Evolutionary conservation across 2,329 filamentous ascomycete genomes (phyloP).

Genomic region (Penicillium sp.): DNA sequence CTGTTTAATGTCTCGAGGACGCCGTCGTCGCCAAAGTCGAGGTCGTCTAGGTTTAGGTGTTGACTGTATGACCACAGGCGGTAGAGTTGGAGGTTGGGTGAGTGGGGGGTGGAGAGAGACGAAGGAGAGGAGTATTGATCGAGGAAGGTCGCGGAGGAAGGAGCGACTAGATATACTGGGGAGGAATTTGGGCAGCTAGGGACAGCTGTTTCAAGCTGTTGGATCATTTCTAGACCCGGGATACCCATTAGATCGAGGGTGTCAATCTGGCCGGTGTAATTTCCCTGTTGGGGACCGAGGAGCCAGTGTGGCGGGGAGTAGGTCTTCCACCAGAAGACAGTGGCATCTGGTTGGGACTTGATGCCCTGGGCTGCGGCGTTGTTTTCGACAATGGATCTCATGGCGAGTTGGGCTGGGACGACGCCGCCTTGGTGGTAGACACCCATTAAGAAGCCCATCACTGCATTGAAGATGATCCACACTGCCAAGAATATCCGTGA

Average conservation of each 20-base stretch:
- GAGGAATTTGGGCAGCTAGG: conserved; percentile 32
- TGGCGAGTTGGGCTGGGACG: conserved; percentile 50
- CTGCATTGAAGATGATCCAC: conserved; percentile 53
- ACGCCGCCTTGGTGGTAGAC: conserved; percentile 57
- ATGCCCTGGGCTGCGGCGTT: conserved; percentile 26
- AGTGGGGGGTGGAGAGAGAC: conserved; percentile 6
- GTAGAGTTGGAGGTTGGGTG: conserved; percentile 33
- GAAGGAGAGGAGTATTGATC: conserved; percentile 34
- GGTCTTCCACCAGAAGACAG: conserved; percentile 57
- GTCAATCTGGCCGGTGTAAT: conserved; percentile 32
- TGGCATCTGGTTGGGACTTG: conserved; percentile 27
- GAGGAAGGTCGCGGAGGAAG: conserved; percentile 45
- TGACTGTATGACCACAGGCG: conserved; percentile 46
- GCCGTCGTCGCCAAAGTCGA: conserved; percentile 53
- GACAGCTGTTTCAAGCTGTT: conserved; percentile 36
- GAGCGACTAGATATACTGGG: conserved; percentile 47
- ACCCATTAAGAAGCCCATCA: conserved; percentile 52
- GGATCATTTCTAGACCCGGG: conserved; percentile 41
- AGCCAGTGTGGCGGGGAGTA: conserved; percentile 56
- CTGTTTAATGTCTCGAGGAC: conserved; percentile 46
- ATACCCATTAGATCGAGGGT: conserved; percentile 54
- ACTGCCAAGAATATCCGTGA: conserved; percentile 42
- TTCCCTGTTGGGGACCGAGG: conserved; percentile 41
- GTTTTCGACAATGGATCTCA: conserved; percentile 40
- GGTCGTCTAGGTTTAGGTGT: conserved; percentile 54